Percentiles rank a stretch among this genome's conserved stretches.
Conservation (phyloP, 179 eudicot genomes). For the Spergularia azorica region DNA sequence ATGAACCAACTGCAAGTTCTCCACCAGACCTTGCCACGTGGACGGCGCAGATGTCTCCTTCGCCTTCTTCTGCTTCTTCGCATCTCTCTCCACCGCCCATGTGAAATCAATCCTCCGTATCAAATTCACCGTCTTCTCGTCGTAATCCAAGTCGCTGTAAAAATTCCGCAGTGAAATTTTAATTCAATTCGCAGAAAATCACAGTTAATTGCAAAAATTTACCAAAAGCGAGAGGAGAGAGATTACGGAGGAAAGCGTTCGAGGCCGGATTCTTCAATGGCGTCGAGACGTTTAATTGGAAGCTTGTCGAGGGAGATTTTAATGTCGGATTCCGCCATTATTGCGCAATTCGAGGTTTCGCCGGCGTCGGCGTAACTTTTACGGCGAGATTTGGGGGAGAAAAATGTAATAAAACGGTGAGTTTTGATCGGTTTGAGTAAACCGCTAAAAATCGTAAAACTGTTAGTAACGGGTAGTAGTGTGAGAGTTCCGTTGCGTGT, state of each 20-base stretch:
- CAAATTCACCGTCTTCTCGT: slow-evolving; percentile 75
- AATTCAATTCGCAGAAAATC: not conserved
- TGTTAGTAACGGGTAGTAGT: no score
- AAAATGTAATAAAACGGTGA: no score
- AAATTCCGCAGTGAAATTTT: not conserved
- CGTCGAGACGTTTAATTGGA: slow-evolving; percentile 74
- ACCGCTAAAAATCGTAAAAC: no score
- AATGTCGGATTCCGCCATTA: slow-evolving; percentile 34
- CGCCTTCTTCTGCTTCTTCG: slow-evolving; percentile 80
- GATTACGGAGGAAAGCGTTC: slow-evolving; percentile 77
- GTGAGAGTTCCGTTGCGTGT: no score
- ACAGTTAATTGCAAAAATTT: not conserved
- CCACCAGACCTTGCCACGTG: slow-evolving; percentile 80
- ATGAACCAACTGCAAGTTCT: slow-evolving; percentile 83
- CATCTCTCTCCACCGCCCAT: slow-evolving; percentile 91
- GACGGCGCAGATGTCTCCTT: slow-evolving; percentile 56
- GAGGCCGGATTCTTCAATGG: slow-evolving; percentile 76
- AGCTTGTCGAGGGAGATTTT: slow-evolving; percentile 83
- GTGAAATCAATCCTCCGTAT: slow-evolving; percentile 86
- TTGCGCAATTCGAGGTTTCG: slow-evolving; percentile 10
- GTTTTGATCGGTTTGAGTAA: no score
- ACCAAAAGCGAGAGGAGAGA: not conserved
- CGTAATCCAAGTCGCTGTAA: slow-evolving; percentile 71
- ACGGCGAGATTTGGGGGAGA: not conserved
- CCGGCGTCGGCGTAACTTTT: slow-evolving; percentile 1